Evolutionary conservation across 495 filamentous ascomycete species (phyloP), one percentile per base, ranked within the genome.

Genomic region (Tuber magnatum): DNA sequence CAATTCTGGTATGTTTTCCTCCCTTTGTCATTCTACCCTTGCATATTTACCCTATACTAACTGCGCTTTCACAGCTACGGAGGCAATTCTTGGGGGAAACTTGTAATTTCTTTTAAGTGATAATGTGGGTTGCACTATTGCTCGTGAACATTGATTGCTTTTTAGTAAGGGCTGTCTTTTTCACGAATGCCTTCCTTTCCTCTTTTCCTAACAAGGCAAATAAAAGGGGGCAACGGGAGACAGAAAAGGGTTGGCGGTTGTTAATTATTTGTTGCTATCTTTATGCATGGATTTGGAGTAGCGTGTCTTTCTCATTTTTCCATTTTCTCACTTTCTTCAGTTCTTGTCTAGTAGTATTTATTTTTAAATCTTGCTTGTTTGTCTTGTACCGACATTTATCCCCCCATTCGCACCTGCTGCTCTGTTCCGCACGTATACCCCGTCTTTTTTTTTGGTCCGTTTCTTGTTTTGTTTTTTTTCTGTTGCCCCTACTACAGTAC

Each of bases 1-100:
- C 84, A 96, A 93, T 82, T 94, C 92, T 84, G 93, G 93, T 96
- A 90, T 84, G 91, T 86, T 72, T 69, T 76, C 78, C 75, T 71
- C 61, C 74, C 69, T 72, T 72, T 22, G 9, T 43, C 72, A 20
- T 40, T 28, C 35, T 16, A 40, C 46, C 68, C 8, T 32, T 74
- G 75, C 68, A 28, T 61, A 41, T 48, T 73, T 71, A 46, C 18
- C 56, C 41, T 56, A 72, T 71, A 69, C 86, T 90, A 85, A 88
- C 80, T 35, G 38, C 8, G 71, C 71, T 73, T 65, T 56, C 79
- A 76, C 81, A 89, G 91, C 91, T 75, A 93, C 91, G 72, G 91
- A 93, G 84, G 91, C 91, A 72, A 85, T 93, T 73, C 85, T 93
- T 48, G 90, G 90, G 40, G 91, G 91, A 71, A 88, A 91, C 80